Base-by-base conservation (phyloP, 1,284 basidiomycete genomes). In the Ustilago crameri region DNA sequence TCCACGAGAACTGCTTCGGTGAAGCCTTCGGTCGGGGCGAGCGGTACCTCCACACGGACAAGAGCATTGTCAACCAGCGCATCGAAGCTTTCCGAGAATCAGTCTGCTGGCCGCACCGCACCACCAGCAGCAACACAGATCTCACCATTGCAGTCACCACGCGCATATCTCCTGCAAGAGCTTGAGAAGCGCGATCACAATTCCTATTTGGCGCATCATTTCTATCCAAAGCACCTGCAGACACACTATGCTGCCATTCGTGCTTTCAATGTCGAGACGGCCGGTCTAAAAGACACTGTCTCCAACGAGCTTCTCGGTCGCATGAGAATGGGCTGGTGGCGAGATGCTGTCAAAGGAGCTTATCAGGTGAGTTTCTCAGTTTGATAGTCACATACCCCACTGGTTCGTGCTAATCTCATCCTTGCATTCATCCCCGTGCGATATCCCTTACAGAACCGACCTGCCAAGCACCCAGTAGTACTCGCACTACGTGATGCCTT, bases 241-340 rank as follows among this genome's bases (percentile, higher is more conserved):
- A 75, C 65, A 12, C 80, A 81, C 47, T 83, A 75, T 58, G 75
- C 79, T 9, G 76, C 79, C 35, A 67, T 83, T 15, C 75, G 81
- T 15, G 70, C 76, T 14, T 78, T 83, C 64, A 76, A 81, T 41
- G 65, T 74, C 35, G 82, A 83, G 53, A 60, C 80, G 10, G 78
- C 80, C 10, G 62, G 69, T 2, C 60, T 83, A 24, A 77, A 77
- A 43, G 78, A 81, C 38, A 70, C 50, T 10, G 76, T 83, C 4
- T 76, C 73, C n/a, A 79, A 77, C 50, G 80, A 82, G 59, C 66
- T 82, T 12, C 64, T 83, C 0, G 82, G 80, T 4, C 59, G 79
- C 14, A 78, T 83, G 62, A 53, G 81, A 12, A 75, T 80, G 64
- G 78, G 76, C 0, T 83, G 80, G 80, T 83, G 82, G 82, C 43